Base-by-base conservation (phyloP, 1,284 basidiomycete species). In the Ceratobasidium sp. region DNA sequence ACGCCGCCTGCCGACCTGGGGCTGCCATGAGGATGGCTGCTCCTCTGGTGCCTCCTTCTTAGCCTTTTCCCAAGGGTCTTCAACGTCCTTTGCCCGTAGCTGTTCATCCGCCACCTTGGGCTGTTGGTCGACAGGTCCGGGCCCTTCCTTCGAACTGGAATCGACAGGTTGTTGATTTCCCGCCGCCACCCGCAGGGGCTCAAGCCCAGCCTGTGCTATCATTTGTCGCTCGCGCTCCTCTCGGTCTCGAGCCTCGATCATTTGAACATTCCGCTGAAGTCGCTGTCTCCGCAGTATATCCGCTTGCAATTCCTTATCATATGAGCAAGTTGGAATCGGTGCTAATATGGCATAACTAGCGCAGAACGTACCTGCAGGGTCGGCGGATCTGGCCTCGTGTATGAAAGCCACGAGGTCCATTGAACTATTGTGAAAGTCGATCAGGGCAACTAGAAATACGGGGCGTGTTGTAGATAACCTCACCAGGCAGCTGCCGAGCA, bases 401-500 rank as follows among this genome's bases (percentile, higher is more conserved):
- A 75, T 2, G 76, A 73, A 1, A 77, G 65, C 76, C 76, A 77
- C 17, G 76, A 72, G 34, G 71, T 72, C 76, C 76, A 76, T 56
- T 77, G 76, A 4, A 77, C 76, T 76, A 34, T 29, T 5, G 1
- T 13, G 52, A 2, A 4, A 13, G 25, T 31, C 15, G 22, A 35
- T 31, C 50, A 53, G n/a, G n/a, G 15, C n/a, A n/a, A 25, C 32
- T 40, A n/a, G 12, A 20, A 13, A 29, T 27, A 31, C 17, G 17
- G 40, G 55, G 42, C 17, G 42, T 5, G 8, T 25, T 32, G 47
- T 20, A 40, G 5, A 8, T n/a, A n/a, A 29, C 17, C 58, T 50
- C 53, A 60, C 70, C 55, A 40, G 70, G 68, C n/a, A 71, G 50
- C 22, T 68, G 50, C 20, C 53, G 53, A 31, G 54, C 65, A 31